These are phyloP conservation scores for Rhizophagus clarus DNA, from an alignment of 192 early-diverging fungal species.

Conservation along the genomic window DNA sequence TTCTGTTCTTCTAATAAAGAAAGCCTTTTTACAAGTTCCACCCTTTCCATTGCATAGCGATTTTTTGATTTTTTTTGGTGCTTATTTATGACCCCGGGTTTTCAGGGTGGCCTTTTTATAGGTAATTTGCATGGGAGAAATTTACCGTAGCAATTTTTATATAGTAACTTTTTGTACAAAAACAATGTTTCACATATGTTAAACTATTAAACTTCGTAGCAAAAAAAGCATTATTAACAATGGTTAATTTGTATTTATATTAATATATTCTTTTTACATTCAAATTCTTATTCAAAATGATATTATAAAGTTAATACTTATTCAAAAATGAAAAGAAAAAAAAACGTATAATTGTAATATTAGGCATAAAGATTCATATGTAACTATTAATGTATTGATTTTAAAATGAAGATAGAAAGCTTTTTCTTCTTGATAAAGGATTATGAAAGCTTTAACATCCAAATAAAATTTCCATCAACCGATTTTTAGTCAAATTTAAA, in stretches of 20 bases:
- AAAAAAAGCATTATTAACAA: background rate
- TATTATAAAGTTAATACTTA: background rate
- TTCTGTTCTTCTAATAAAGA: slow-evolving; percentile 32
- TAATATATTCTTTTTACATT: background rate
- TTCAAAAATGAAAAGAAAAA: background rate
- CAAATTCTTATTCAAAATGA: background rate
- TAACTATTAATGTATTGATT: background rate
- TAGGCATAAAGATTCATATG: background rate
- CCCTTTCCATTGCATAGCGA: slow-evolving; percentile 33
- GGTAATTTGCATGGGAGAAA: background rate
- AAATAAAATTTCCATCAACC: background rate
- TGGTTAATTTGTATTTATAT: background rate
- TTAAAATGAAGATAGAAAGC: background rate
- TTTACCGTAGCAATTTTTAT: background rate
- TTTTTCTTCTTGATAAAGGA: background rate
- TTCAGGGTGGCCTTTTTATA: background rate
- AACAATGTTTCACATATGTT: background rate
- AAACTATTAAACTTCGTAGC: background rate
- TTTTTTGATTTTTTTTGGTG: background rate
- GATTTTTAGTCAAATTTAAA: background rate
- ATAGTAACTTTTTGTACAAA: background rate
- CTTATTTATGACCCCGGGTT: slow-evolving; percentile 14
- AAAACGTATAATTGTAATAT: background rate
- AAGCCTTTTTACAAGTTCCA: slow-evolving; percentile 28
- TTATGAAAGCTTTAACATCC: background rate